Evolutionary conservation across 495 filamentous ascomycete genomes (phyloP), one percentile per base, ranked within the genome.

Genomic region (Penicillium herquei): DNA sequence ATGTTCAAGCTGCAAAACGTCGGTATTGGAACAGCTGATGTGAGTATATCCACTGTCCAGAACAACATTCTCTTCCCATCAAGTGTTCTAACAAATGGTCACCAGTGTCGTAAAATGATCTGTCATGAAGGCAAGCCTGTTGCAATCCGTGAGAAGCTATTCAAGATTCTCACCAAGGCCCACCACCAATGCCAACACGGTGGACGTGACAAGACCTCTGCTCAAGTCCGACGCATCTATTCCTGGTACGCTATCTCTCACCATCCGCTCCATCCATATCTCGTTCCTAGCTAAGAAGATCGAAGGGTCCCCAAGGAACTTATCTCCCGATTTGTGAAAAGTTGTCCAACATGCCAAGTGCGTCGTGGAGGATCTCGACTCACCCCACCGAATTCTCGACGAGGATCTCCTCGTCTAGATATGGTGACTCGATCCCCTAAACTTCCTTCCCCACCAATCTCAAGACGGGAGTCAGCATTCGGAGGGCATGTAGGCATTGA

Each of bases 51-150:
- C 3, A 26, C 4, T 4, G 4, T 26, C 4, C 21, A 26, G 21
- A 26, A 26, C 21, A 26, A 26, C 21, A 26, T 26, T 26, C 21
- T 18, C 26, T 18, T 10, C 9, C 10, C 12, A 3, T 30, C 16
- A 2, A 14, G 10, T 45, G 9, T 54, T 14, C 55, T 72, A 40
- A 70, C n/a, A 6, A 44, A 18, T 9, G 7, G 41, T 26, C 12
- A 21, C 47, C 21, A 75, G 70, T 70, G 66, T 53, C 71, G 60
- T 44, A 72, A 76, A 51, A 75, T 78, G 72, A 80, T 84, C 47
- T 81, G 77, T 47, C 81, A 84, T 54, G 80, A 83, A 58, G 78
- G 76, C n/a, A 83, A 83, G 57, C 81, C 81, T 7, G 81, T 83
- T 30, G 81, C 81, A n/a, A 79, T 83, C 51, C 77, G 80, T 21